These are phyloP conservation scores for Rhodotorula sp. DNA, from an alignment of 1,284 basidiomycete species.

Conservation along the genomic window DNA sequence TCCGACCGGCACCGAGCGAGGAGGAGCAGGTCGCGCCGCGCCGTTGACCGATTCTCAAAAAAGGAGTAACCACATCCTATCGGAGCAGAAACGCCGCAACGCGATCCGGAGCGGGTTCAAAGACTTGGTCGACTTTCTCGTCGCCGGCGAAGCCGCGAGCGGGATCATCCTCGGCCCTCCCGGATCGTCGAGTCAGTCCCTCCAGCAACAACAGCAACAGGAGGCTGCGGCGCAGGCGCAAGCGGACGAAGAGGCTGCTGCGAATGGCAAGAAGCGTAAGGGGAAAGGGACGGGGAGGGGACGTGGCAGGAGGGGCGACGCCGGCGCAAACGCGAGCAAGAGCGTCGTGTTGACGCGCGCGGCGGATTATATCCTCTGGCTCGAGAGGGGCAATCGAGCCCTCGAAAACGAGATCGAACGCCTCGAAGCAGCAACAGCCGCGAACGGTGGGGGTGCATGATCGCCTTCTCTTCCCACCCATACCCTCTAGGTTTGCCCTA, in stretches of 20 bases:
- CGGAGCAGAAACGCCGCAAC: constrained; percentile 83
- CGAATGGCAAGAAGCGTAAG: constrained; percentile 6
- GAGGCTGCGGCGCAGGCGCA: background rate
- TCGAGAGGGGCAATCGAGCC: constrained; percentile 40
- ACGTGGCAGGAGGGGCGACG: constrained; percentile 42
- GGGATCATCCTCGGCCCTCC: constrained; percentile 35
- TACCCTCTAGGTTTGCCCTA: no score
- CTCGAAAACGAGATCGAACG: constrained; percentile 37
- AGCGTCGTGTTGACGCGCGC: constrained; percentile 42
- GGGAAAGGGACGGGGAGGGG: constrained; percentile 31
- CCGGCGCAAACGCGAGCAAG: constrained; percentile 42
- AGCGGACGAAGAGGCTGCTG: constrained; percentile 4
- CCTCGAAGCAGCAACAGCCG: constrained; percentile 17
- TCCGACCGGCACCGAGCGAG: background rate
- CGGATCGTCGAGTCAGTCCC: background rate
- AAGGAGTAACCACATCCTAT: constrained; percentile 84
- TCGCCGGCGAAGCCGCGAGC: constrained; percentile 58
- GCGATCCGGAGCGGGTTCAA: constrained; percentile 80
- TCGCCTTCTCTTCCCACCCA: no score
- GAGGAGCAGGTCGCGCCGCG: background rate
- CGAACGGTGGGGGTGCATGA: background rate
- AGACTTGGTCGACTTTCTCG: constrained; percentile 42
- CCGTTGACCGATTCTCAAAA: constrained; percentile 76
- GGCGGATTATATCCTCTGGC: constrained; percentile 40
- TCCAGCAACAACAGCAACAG: background rate